Conservation (phyloP, 352 stramenopile genomes). For the Pythium rishiriense region DNA sequence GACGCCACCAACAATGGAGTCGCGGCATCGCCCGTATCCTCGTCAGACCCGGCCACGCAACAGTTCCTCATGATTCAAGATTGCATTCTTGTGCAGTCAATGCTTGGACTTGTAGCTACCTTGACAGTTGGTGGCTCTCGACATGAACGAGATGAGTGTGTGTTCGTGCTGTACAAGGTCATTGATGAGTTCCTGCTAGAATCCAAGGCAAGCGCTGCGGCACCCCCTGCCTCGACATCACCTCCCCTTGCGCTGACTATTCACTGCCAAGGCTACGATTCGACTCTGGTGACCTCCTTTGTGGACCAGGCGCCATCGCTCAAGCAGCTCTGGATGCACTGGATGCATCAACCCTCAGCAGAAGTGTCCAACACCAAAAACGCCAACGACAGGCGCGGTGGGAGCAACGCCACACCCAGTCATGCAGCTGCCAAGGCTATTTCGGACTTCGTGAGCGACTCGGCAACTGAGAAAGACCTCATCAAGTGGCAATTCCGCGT, state of each 20-base stretch:
- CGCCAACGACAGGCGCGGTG: slow-evolving; percentile 1
- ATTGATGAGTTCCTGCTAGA: slow-evolving; percentile 11
- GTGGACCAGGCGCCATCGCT: slow-evolving; percentile 41
- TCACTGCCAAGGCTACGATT: slow-evolving; percentile 55
- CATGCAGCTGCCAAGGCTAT: slow-evolving; percentile 36
- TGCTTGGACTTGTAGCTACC: slow-evolving; percentile 37
- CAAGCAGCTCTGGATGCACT: slow-evolving; percentile 53
- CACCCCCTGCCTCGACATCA: slow-evolving; percentile 9
- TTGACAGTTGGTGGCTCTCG: not conserved
- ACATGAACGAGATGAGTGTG: slow-evolving; percentile 6
- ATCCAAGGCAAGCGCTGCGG: not conserved
- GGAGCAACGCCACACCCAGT: slow-evolving; percentile 5
- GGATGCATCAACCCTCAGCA: slow-evolving; percentile 34
- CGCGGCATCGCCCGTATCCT: not conserved
- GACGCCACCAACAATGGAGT: slow-evolving; percentile 8
- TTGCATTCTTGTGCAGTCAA: slow-evolving; percentile 50
- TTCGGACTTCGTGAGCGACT: slow-evolving; percentile 48
- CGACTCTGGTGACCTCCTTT: slow-evolving; percentile 33
- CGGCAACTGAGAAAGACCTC: slow-evolving; percentile 49
- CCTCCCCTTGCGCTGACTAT: slow-evolving; percentile 42
- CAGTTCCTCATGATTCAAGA: slow-evolving; percentile 59
- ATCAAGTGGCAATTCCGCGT: slow-evolving; percentile 57
- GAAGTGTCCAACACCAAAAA: slow-evolving; percentile 4
- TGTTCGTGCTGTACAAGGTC: slow-evolving; percentile 5
- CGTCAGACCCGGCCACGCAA: slow-evolving; percentile 33